phyloP scores from a whole-genome alignment of 2,329 filamentous ascomycete species.

The Talaromyces sp. region DNA sequence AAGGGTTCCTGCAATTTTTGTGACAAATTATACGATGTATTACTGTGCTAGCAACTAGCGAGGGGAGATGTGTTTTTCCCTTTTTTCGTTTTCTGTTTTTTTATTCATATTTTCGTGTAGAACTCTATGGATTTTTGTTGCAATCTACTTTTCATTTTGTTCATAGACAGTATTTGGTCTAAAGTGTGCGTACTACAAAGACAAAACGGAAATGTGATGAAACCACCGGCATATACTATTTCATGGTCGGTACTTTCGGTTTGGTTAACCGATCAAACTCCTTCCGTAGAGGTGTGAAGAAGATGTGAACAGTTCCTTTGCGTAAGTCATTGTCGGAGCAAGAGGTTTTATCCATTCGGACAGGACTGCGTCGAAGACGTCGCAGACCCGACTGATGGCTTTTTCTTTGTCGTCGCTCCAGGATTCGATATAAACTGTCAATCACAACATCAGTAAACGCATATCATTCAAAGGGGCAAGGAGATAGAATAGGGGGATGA shows the following conservation, averaged over 20 bases:
- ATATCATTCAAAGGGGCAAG: background rate
- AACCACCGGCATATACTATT: background rate
- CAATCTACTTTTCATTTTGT: background rate
- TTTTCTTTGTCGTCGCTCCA: slow-evolving; percentile 36
- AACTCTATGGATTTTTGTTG: slow-evolving; percentile 11
- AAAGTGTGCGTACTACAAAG: background rate
- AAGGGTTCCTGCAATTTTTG: background rate
- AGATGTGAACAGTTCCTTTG: slow-evolving; percentile 35
- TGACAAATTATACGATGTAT: slow-evolving; percentile 16
- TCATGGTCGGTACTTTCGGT: too few species aligned
- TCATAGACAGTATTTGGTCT: background rate
- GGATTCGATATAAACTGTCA: slow-evolving; percentile 44
- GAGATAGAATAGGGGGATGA: background rate
- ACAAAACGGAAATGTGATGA: background rate
- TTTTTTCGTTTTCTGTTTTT: background rate
- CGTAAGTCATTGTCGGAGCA: slow-evolving; percentile 38
- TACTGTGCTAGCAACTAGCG: slow-evolving; percentile 17
- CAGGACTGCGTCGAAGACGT: slow-evolving; percentile 35
- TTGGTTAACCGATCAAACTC: slow-evolving; percentile 20
- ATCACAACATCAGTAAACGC: background rate
- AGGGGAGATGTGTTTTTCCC: background rate
- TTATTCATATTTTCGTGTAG: slow-evolving; percentile 15
- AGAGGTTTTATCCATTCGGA: slow-evolving; percentile 40
- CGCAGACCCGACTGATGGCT: slow-evolving; percentile 36
- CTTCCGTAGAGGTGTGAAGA: slow-evolving; percentile 30